Conservation (phyloP, 106 monocot genomes). For the Apostasia ramifera region DNA sequence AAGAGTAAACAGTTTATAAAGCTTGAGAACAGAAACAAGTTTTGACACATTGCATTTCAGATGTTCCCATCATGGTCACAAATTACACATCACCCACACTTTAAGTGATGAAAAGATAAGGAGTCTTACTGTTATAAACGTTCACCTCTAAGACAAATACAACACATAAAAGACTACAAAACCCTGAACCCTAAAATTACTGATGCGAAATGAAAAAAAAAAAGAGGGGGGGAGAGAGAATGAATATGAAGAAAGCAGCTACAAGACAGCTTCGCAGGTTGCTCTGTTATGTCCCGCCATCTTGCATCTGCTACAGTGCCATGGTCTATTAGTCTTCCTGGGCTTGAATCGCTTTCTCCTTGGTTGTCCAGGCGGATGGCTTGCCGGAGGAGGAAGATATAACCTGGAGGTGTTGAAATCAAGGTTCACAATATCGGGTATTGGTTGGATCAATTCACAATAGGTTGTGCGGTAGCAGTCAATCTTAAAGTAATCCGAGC, state of each 20-base stretch:
- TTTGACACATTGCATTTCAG: too few relatives aligned
- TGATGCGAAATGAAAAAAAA: not conserved
- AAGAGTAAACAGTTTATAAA: too few relatives aligned
- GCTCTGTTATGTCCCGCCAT: conserved; percentile 79
- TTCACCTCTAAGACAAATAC: not conserved
- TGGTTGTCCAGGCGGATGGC: conserved; percentile 50
- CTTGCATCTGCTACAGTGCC: conserved; percentile 86
- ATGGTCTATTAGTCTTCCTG: conserved; percentile 29
- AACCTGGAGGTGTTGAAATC: conserved; percentile 38
- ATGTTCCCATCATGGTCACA: too few relatives aligned
- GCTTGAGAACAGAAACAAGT: too few relatives aligned
- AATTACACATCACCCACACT: too few relatives aligned
- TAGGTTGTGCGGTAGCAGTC: conserved; percentile 55
- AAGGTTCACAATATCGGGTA: conserved; percentile 55
- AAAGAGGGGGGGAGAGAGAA: not conserved
- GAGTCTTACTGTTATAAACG: too few relatives aligned
- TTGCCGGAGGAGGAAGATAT: conserved; percentile 45
- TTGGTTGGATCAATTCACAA: conserved; percentile 38
- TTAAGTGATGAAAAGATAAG: too few relatives aligned
- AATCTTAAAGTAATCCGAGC: conserved; percentile 44
- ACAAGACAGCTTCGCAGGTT: conserved; percentile 69
- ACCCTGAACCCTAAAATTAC: not conserved
- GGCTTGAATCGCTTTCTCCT: conserved; percentile 57
- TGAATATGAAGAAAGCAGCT: not conserved
- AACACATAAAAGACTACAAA: not conserved